Base-by-base conservation (phyloP, 257 asterid genomes). In the Perilla frutescens region DNA sequence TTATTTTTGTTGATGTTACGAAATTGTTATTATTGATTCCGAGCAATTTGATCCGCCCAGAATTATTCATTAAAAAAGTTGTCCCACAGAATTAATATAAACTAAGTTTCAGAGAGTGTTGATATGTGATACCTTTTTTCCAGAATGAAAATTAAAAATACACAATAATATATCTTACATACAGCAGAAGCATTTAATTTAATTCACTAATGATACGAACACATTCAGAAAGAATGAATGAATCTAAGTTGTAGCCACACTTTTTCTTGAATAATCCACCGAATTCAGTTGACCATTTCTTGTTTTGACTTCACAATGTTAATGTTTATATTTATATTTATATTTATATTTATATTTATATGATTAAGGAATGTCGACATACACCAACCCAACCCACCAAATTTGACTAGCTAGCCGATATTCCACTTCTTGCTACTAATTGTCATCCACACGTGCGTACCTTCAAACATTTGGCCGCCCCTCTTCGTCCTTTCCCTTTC, bases 341-440 rank as follows among this genome's bases (percentile, higher is more conserved):
- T 51, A 6, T n/a, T 51, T 15, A 3, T 41, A 41, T 20, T 20
- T 20, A 20, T 69, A 71, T 20, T 20, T 2, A 34, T 34, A 34
- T 34, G 3, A 34, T 2, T 34, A 34, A 12, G 54, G 54, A 12
- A 48, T 48, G 54, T 13, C 15, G 20, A 53, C 60, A 68, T 29
- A n/a, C 14, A 61, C 54, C 68, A 53, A 79, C 73, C 74, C 10
- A 69, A 67, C 80, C 69, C 74, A 71, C 47, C 83, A 78, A 45
- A 57, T 72, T 72, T 71, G 78, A 80, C 78, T 51, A 41, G 41
- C 60, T 29, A 44, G 26, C 26, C 26, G 9, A 34, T 34, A 34
- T 34, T 71, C 72, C 9, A 44, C 43, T 40, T 76, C 69, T 49
- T 81, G 59, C 41, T 72, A 59, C 72, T 31, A 66, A 72, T 29